Base-by-base conservation (phyloP, 179 eudicot genomes). In the Actinidia polygama region DNA sequence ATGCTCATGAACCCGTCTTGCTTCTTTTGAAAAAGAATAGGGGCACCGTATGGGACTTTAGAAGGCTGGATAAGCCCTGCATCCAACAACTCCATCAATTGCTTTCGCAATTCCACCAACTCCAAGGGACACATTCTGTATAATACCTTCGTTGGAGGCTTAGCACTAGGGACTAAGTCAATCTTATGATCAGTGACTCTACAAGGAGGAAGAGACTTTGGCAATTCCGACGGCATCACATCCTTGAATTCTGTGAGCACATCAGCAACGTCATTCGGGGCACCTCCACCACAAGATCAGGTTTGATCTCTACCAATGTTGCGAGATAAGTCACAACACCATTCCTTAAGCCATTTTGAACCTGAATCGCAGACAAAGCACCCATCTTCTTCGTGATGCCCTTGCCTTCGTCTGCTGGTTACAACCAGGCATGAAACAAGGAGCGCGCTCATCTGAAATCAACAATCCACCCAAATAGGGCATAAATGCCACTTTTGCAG, bases 21-120 rank as follows among this genome's bases (percentile, higher is more conserved):
- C 61, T 68, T 68, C 47, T 26, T 79, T 6, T 68, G 7, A 16
- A 79, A 68, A 5, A 79, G 10, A 0, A 79, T 11, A 0, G 49
- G 53, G 49, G 75, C 75, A 24, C 75, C 82, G 6, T 23, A 79
- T 4, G 82, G 53, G 11, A 16, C 24, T n/a, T n/a, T n/a, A n/a
- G n/a, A n/a, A n/a, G n/a, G n/a, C n/a, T n/a, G n/a, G n/a, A n/a
- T n/a, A n/a, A 66, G 26, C 16, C 82, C 63, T 10, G 64, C 75
- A 79, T 67, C 63, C 30, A 79, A 67, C 23, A 47, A 12, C 11
- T 79, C 44, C n/a, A 6, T 67, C 23, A 79, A 24, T 50, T 79
- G 21, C 44, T 23, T 79, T 5, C 47, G 19, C 61, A 79, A 53
- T 21, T 67, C 82, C 0, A 14, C 49, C 5, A 79, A 36, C 11